These are phyloP conservation scores for Hyphopichia fennica DNA, from an alignment of 1,139 yeast genomes.

Conservation along the genomic window DNA sequence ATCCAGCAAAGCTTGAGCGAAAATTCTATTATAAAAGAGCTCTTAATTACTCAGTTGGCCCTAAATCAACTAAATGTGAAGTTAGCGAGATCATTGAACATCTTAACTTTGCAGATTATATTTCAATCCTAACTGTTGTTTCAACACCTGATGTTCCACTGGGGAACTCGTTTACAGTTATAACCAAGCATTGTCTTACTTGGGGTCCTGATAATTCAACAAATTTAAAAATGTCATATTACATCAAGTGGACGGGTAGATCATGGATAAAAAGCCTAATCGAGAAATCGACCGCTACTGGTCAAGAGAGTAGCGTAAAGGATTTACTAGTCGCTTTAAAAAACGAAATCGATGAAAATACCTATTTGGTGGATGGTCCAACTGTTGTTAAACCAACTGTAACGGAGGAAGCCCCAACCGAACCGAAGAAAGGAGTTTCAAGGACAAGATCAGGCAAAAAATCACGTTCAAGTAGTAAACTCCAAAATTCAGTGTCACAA, in stretches of 20 bases:
- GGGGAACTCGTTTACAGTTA: constrained; percentile 53
- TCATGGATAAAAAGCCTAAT: constrained; percentile 59
- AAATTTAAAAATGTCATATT: constrained; percentile 40
- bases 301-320: constrained; percentile 44
- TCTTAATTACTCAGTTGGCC: constrained; percentile 56
- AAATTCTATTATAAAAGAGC: constrained; percentile 44
- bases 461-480: constrained; percentile 2
- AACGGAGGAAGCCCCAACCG: constrained; percentile 3
- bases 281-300: constrained; percentile 50
- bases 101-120: constrained; percentile 35
- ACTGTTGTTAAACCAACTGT: constrained; percentile 8
- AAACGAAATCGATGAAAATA: constrained; percentile 26
- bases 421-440: neutral
- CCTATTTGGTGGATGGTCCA: constrained; percentile 23
- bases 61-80: constrained; percentile 54
- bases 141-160: constrained; percentile 62
- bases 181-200: constrained; percentile 46
- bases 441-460: constrained; percentile 4
- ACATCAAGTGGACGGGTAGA: constrained; percentile 53
- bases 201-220: constrained; percentile 51
- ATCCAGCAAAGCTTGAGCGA: constrained; percentile 34
- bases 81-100: constrained; percentile 47
- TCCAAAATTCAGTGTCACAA: neutral
- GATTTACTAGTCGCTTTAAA: constrained; percentile 30
- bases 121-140: constrained; percentile 39